These are phyloP conservation scores for Ophiostoma triangulosporum DNA, from an alignment of 2,329 filamentous ascomycete genomes.

Conservation along the genomic window DNA sequence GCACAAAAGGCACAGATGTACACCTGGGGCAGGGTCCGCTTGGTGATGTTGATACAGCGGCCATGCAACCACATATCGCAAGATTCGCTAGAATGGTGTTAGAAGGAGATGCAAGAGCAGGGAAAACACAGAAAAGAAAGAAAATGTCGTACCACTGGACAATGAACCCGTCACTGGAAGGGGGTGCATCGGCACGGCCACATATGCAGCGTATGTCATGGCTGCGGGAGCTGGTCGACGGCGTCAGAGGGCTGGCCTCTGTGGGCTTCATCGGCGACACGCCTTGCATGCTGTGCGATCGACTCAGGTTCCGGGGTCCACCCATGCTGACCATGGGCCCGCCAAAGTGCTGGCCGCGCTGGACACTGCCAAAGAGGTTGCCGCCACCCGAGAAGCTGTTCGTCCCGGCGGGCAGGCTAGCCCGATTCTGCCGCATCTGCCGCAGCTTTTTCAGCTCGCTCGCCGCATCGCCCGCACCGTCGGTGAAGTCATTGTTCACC, in stretches of 20 bases:
- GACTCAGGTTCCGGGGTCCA: conserved; percentile 3
- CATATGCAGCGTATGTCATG: conserved; percentile 45
- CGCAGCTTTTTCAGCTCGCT: conserved; percentile 47
- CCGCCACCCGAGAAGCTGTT: conserved; percentile 3
- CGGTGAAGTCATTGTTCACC: conserved; percentile 32
- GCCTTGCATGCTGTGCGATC: conserved; percentile 12
- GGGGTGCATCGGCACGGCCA: conserved; percentile 27
- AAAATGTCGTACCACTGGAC: conserved; percentile 43
- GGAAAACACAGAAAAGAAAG: not conserved
- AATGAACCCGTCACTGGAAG: conserved; percentile 39
- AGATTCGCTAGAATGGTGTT: conserved; percentile 34
- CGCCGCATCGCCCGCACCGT: conserved; percentile 37
- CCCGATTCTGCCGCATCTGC: conserved; percentile 31
- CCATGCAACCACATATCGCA: conserved; percentile 54
- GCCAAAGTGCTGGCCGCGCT: conserved; percentile 8
- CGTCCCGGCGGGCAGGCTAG: conserved; percentile 5
- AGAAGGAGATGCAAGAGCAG: not conserved
- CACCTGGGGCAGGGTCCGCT: conserved; percentile 41
- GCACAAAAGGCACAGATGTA: conserved; percentile 53
- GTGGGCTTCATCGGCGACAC: conserved; percentile 39
- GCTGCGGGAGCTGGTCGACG: conserved; percentile 27
- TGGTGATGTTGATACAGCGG: conserved; percentile 46
- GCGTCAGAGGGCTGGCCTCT: conserved; percentile 33
- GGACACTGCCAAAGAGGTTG: conserved; percentile 9
- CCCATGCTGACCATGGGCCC: conserved; percentile 12